phyloP scores from a whole-genome alignment of 2,329 filamentous ascomycete genomes.

The Pyrenophora graminea region DNA sequence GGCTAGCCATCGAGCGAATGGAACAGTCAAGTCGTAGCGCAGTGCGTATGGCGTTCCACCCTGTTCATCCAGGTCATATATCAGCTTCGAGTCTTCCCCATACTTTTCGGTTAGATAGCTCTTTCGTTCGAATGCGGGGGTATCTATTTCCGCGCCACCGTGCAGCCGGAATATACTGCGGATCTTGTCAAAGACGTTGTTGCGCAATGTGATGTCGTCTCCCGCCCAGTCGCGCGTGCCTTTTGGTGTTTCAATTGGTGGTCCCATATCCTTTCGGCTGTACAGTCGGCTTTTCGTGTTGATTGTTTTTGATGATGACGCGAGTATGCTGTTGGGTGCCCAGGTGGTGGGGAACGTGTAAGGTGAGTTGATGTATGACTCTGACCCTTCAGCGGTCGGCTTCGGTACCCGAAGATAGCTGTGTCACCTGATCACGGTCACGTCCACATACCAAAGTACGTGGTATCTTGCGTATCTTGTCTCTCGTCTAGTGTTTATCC shows the following conservation, averaged over 20 bases:
- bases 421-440: too few species aligned
- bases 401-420: too few species aligned
- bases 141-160: constrained; percentile 27
- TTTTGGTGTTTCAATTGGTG: constrained; percentile 78
- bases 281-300: too few species aligned
- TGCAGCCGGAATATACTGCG: constrained; percentile 23
- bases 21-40: constrained; percentile 83
- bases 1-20: constrained; percentile 86
- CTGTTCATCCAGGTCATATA: constrained; percentile 84
- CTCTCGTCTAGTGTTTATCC: too few species aligned
- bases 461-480: too few species aligned
- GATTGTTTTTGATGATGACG: too few species aligned
- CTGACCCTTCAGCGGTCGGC: too few species aligned
- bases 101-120: constrained; percentile 86
- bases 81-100: constrained; percentile 87
- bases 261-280: not conserved
- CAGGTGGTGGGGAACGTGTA: too few species aligned
- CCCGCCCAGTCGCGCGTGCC: constrained; percentile 73
- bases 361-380: too few species aligned
- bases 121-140: constrained; percentile 77
- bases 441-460: too few species aligned
- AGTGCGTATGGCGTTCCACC: constrained; percentile 82
- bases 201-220: constrained; percentile 17
- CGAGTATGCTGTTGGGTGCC: too few species aligned
- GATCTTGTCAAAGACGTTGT: constrained; percentile 21